Percentiles rank a stretch among this genome's conserved stretches.
These are phyloP conservation scores for Calonectria ilicicola DNA, from an alignment of 2,329 filamentous ascomycete genomes.

Conservation along the genomic window DNA sequence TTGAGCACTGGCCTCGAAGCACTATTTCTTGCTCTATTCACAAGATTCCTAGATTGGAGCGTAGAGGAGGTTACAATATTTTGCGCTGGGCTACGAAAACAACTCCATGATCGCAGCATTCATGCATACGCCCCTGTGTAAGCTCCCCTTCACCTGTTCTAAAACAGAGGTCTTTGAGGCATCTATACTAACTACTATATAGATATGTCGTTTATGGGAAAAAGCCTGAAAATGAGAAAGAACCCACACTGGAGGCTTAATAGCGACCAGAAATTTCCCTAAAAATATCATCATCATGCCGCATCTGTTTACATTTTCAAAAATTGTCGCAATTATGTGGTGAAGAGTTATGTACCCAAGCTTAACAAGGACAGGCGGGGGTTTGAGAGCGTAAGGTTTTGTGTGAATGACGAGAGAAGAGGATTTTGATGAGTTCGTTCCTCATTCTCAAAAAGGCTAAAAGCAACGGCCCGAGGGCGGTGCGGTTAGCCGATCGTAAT, in stretches of 20 bases:
- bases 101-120: constrained; percentile 7
- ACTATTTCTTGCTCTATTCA: constrained; percentile 12
- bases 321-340: too few relatives aligned
- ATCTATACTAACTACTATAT: background rate
- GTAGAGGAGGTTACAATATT: constrained; percentile 15
- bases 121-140: constrained; percentile 22
- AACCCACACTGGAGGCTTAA: background rate
- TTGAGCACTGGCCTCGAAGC: constrained; percentile 15
- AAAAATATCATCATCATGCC: too few relatives aligned
- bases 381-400: too few relatives aligned
- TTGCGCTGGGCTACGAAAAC: background rate
- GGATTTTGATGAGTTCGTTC: too few relatives aligned
- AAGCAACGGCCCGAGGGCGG: too few relatives aligned
- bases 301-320: too few relatives aligned
- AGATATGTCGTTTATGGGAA: constrained; percentile 13
- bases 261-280: too few relatives aligned
- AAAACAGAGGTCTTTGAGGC: background rate
- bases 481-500: too few relatives aligned
- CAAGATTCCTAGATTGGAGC: constrained; percentile 9
- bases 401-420: too few relatives aligned
- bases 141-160: background rate
- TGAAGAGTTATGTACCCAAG: too few relatives aligned
- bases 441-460: too few relatives aligned
- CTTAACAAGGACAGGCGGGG: too few relatives aligned
- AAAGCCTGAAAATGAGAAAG: background rate